Percentiles rank a stretch among this genome's conserved stretches.
Evolutionary conservation across 371 early-diverging fungal genomes (phyloP).

Genomic region (Mortierella sp.): DNA sequence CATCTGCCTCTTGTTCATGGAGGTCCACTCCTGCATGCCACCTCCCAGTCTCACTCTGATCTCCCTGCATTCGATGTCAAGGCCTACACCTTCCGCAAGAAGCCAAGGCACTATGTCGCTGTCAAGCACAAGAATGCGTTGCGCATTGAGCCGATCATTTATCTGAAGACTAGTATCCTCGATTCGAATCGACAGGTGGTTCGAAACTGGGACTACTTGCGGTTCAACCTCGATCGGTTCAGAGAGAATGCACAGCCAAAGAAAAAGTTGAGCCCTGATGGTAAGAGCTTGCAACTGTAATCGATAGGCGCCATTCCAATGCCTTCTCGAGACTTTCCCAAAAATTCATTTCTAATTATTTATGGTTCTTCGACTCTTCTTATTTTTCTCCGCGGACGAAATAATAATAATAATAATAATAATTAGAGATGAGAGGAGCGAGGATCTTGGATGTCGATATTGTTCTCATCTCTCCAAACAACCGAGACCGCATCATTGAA

Average conservation of each 20-base stretch:
- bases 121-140: conserved; percentile 57
- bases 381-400: not conserved
- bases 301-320: not conserved
- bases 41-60: not conserved
- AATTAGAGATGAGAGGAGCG: conserved; percentile 46
- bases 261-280: conserved; percentile 52
- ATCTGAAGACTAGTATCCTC: conserved; percentile 49
- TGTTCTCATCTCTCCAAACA: conserved; percentile 52
- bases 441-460: conserved; percentile 55
- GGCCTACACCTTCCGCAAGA: conserved; percentile 58
- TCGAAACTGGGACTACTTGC: conserved; percentile 53
- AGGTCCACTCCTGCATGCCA: not conserved
- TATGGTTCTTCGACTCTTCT: not conserved
- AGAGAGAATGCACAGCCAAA: conserved; percentile 53
- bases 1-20: not conserved
- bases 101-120: conserved; percentile 53
- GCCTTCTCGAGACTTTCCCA: not conserved
- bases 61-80: conserved; percentile 53
- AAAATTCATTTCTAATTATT: not conserved
- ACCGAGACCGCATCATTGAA: conserved; percentile 43
- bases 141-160: conserved; percentile 57
- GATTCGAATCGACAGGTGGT: conserved; percentile 40
- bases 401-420: too few species aligned
- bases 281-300: conserved; percentile 14
- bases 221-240: conserved; percentile 46